Percentiles rank a stretch among this genome's conserved stretches.
phyloP scores from a whole-genome alignment of 805 yeast species.

The Wickerhamiella azymoides region DNA sequence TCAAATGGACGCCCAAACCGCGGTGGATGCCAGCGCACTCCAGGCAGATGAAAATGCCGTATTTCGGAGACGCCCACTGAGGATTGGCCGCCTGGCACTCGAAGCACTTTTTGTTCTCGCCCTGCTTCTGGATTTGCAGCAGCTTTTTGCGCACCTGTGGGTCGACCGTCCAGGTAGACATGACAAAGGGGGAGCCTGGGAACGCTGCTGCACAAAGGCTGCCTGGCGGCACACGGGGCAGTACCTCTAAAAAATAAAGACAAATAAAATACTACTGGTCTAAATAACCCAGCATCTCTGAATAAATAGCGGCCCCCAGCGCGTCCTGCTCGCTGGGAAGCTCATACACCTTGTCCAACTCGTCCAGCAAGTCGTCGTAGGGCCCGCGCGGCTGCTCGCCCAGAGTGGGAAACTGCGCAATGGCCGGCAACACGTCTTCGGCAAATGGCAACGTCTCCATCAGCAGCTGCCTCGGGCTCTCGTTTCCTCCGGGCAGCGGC shows the following conservation, averaged over 20 bases:
- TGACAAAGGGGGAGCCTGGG: neutral
- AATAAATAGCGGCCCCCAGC: too few species aligned
- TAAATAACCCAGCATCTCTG: too few species aligned
- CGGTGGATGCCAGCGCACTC: constrained; percentile 95
- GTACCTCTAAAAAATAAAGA: too few species aligned
- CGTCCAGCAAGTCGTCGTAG: neutral
- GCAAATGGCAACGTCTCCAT: neutral
- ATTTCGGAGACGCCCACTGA: constrained; percentile 98
- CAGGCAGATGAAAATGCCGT: constrained; percentile 90
- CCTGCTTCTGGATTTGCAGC: constrained; percentile 59
- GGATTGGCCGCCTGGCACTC: constrained; percentile 95
- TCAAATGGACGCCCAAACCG: constrained; percentile 91
- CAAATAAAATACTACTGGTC: too few species aligned
- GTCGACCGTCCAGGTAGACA: constrained; percentile 71
- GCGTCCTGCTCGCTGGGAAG: too few species aligned
- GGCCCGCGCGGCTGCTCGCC: neutral
- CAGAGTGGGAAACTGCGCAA: neutral
- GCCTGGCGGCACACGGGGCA: too few species aligned
- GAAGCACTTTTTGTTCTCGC: constrained; percentile 76
- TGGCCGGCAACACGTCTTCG: neutral
- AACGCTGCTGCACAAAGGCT: too few species aligned
- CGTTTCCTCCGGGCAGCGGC: too few species aligned
- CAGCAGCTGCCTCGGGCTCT: neutral
- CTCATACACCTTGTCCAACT: neutral
- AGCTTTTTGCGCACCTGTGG: constrained; percentile 71